Evolutionary conservation across 1,139 yeast species (phyloP), one percentile per base, ranked within the genome.

Genomic region (Candida dubliniensis): DNA sequence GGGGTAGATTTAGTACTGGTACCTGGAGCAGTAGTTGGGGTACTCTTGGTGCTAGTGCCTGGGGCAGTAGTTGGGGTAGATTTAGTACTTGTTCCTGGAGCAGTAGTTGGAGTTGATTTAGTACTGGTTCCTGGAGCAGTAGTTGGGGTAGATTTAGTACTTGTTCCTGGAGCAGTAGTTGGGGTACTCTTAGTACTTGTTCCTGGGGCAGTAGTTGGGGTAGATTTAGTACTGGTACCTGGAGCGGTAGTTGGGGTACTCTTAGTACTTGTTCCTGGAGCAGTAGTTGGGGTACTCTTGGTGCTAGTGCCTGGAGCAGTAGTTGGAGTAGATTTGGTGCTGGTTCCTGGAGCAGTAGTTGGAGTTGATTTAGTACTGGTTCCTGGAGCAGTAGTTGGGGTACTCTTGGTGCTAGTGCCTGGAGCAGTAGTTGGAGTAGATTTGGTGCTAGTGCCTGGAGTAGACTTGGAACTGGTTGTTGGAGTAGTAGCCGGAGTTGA

Each of bases 371-470:
- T 27, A n/a, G 7, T 27, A 27, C 30, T 27, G 30, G 30, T 27
- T 4, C 7, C 12, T 27, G 2, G 39, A 36, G 11, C 39, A 36
- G 8, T 36, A n/a, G n/a, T n/a, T n/a, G n/a, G n/a, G n/a, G n/a
- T n/a, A n/a, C n/a, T n/a, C n/a, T n/a, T n/a, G n/a, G n/a, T n/a
- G n/a, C n/a, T n/a, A n/a, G n/a, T n/a, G n/a, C n/a, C n/a, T n/a
- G n/a, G n/a, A n/a, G n/a, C 33, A 18, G 33, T 29, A 9, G 39
- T 34, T 34, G 10, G n/a, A n/a, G n/a, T n/a, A n/a, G 37, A 24
- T 8, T 24, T n/a, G 12, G 12, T 14, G 4, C 30, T 14, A 26
- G 29, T 35, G 8, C 15, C n/a, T 15, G 15, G 6, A 10, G 39
- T 29, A 6, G 23, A 18, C 35, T 29, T 12, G 33, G 8, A 8